A percentile compares a stretch with the other conserved stretches of the same genome.
phyloP scores from a whole-genome alignment of 345 rosid species.

The Murraya paniculata region DNA sequence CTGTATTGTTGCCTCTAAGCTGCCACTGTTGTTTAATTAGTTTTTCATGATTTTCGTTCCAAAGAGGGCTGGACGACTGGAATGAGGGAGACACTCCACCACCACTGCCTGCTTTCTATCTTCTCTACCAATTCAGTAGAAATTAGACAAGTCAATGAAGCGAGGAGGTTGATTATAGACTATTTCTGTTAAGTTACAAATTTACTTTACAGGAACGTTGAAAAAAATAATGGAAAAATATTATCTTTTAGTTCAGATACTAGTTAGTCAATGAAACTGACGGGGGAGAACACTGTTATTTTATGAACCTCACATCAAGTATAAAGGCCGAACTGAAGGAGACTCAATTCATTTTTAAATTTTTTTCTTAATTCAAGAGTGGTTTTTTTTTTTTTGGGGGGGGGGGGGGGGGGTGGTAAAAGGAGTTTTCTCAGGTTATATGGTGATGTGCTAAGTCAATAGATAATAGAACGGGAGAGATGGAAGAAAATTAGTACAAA shows the following conservation, averaged over 20 bases:
- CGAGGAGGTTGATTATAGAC: background rate
- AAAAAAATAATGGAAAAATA: background rate
- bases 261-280: background rate
- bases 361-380: constrained; percentile 1
- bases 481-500: background rate
- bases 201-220: background rate
- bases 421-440: background rate
- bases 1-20: background rate
- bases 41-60: background rate
- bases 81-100: background rate
- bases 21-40: background rate
- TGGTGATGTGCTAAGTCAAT: background rate
- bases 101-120: background rate
- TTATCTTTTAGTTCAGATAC: background rate
- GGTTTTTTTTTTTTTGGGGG: background rate
- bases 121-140: background rate
- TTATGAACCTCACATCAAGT: background rate
- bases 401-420: no score
- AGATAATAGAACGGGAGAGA: background rate
- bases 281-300: background rate
- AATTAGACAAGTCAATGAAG: background rate
- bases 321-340: background rate
- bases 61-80: no score
- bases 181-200: background rate
- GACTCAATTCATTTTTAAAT: background rate